Percentiles rank a stretch among this genome's conserved stretches.
phyloP scores from a whole-genome alignment of 441 rosid species.

The Jatropha multifida region DNA sequence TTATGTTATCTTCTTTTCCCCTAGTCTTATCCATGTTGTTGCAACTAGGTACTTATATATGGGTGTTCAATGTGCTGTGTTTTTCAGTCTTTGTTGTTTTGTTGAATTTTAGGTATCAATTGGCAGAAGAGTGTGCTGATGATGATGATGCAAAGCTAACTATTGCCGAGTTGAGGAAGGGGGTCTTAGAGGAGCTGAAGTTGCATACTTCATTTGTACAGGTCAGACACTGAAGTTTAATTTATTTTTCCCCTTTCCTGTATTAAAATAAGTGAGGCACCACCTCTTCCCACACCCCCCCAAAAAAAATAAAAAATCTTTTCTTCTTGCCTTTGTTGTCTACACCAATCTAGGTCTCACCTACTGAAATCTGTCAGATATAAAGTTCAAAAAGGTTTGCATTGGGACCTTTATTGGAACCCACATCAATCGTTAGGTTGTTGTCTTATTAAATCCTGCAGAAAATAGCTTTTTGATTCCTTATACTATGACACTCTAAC shows the following conservation, averaged over 20 bases:
- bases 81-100: neutral
- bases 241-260: neutral
- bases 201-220: conserved; percentile 55
- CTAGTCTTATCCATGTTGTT: conserved; percentile 7
- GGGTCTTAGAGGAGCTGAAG: conserved; percentile 58
- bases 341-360: neutral
- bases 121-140: conserved; percentile 78
- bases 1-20: neutral
- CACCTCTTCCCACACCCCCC: no score
- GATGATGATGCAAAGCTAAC: conserved; percentile 72
- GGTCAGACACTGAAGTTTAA: conserved; percentile 33
- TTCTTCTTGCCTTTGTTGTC: neutral
- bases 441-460: neutral
- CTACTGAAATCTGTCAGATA: neutral
- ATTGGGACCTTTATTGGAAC: neutral
- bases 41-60: neutral
- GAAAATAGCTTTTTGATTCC: neutral
- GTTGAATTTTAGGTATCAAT: conserved; percentile 49
- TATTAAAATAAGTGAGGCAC: no score
- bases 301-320: neutral
- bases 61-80: conserved; percentile 7
- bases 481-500: neutral
- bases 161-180: conserved; percentile 53
- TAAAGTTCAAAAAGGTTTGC: neutral
- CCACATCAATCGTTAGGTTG: neutral